A percentile compares a stretch with the other conserved stretches of the same genome.
Evolutionary conservation across 768 basidiomycete species (phyloP).

Genomic region (Termitomyces sp.): DNA sequence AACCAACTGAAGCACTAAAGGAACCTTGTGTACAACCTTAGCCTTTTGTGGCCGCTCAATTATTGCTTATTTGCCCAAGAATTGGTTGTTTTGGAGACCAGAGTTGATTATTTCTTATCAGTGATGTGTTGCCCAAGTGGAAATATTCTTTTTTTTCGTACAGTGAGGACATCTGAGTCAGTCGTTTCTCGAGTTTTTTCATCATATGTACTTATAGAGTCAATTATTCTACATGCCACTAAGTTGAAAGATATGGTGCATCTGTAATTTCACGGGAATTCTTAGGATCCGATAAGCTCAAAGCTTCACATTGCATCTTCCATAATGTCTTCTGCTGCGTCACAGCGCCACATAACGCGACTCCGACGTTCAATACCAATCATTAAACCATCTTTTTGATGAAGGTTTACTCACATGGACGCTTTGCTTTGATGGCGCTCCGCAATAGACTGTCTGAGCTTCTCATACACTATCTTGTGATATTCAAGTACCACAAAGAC

Average conservation of each 20-base stretch:
- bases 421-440: no score
- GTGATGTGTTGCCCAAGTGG: neutral
- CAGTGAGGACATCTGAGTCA: neutral
- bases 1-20: conserved; percentile 21
- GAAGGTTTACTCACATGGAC: no score
- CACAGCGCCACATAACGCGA: neutral
- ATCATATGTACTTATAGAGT: neutral
- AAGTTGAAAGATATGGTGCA: neutral
- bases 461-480: no score
- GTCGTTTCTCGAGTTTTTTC: neutral
- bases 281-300: neutral
- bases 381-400: neutral
- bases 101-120: neutral
- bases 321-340: neutral
- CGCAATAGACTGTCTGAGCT: no score
- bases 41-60: neutral
- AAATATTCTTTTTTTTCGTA: neutral
- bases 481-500: no score
- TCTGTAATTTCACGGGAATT: no score
- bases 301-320: neutral
- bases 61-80: neutral
- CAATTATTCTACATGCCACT: neutral
- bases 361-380: neutral
- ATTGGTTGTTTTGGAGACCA: neutral
- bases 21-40: neutral